Conservation (phyloP, 23 red algal genomes). For the Gracilaria gracilis region DNA sequence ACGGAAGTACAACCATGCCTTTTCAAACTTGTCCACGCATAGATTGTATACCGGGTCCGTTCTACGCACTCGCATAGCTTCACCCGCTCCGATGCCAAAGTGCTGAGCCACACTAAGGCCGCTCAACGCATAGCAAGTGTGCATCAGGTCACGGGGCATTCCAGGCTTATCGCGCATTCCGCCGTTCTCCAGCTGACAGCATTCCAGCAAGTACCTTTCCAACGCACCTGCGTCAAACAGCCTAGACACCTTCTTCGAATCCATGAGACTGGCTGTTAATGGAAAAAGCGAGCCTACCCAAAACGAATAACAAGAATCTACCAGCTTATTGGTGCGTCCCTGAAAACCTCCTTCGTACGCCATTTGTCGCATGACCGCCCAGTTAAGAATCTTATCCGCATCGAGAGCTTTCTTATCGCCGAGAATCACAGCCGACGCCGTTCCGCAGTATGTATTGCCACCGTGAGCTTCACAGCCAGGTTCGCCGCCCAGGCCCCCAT, state of each 20-base stretch:
- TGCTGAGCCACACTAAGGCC: conserved; percentile 91
- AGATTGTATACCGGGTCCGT: conserved; percentile 53
- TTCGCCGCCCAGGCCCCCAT: conserved; percentile 91
- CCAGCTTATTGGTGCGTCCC: conserved; percentile 94
- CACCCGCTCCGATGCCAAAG: conserved; percentile 5
- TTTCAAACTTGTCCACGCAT: conserved; percentile 50
- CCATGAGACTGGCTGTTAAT: conserved; percentile 30
- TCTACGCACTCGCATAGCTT: neutral
- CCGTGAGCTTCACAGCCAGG: conserved; percentile 89
- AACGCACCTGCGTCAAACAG: conserved; percentile 57
- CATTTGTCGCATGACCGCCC: conserved; percentile 81
- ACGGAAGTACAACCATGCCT: conserved; percentile 42
- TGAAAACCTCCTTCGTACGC: conserved; percentile 89
- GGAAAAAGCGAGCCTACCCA: conserved; percentile 83
- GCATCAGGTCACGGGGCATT: conserved; percentile 77
- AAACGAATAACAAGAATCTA: conserved; percentile 96
- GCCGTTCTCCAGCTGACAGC: conserved; percentile 81
- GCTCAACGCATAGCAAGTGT: conserved; percentile 97
- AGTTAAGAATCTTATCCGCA: conserved; percentile 54
- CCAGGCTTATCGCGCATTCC: conserved; percentile 95
- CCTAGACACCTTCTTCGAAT: neutral
- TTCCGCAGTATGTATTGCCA: conserved; percentile 90
- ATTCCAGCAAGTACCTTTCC: conserved; percentile 81
- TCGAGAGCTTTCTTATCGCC: conserved; percentile 26
- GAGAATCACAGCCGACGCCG: conserved; percentile 66